Percentiles rank a stretch among this genome's conserved stretches.
phyloP scores from a whole-genome alignment of 345 rosid genomes.

The Eucalyptus grandis region DNA sequence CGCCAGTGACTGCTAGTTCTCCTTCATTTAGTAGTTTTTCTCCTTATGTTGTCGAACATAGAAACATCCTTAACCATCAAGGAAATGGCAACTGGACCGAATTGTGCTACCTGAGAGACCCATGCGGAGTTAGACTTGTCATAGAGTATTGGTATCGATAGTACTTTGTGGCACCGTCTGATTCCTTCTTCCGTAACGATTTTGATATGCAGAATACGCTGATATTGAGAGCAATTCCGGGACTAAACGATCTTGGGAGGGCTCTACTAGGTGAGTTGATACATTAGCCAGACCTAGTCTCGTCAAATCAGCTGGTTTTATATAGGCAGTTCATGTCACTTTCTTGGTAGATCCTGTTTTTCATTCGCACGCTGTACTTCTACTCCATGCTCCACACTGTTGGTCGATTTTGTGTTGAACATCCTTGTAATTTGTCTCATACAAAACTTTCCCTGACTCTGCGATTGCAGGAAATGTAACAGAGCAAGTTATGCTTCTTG shows the following conservation, averaged over 20 bases:
- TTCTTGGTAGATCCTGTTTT: not conserved
- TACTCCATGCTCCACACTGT: not conserved
- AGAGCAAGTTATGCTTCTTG: slow-evolving; percentile 97
- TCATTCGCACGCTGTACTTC: not conserved
- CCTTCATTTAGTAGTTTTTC: not conserved
- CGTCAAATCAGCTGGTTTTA: not conserved
- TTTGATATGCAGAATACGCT: slow-evolving; percentile 57
- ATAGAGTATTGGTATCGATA: not conserved
- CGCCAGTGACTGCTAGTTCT: not conserved
- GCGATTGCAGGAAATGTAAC: slow-evolving; percentile 49
- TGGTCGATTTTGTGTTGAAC: not conserved
- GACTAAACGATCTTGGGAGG: slow-evolving; percentile 70
- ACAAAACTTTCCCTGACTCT: not conserved
- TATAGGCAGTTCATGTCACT: not conserved
- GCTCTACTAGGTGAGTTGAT: slow-evolving; percentile 53
- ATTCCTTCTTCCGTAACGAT: not conserved
- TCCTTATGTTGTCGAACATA: not conserved
- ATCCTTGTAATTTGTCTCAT: not conserved
- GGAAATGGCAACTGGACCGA: not conserved
- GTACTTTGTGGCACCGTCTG: not conserved
- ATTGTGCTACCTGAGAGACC: not conserved
- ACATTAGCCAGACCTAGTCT: not conserved
- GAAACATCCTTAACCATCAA: not conserved
- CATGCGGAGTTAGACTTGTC: not conserved
- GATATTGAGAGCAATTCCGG: slow-evolving; percentile 80